Base-by-base conservation (phyloP, 2,329 filamentous ascomycete species). In the Paramyrothecium roridum region DNA sequence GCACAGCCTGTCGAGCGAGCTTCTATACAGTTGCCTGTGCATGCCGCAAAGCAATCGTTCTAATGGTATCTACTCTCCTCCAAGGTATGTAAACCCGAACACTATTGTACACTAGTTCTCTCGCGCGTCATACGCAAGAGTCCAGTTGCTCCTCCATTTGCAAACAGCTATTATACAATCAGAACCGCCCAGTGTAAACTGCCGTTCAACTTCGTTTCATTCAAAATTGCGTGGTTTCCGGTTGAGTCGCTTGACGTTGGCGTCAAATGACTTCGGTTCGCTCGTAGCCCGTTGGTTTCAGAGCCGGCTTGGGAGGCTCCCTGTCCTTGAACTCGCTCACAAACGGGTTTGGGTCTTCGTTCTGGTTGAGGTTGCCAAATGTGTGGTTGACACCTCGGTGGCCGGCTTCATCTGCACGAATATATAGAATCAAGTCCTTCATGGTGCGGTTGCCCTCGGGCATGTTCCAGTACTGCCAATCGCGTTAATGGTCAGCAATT, bases 361-460 rank as follows among this genome's bases (percentile, higher is more conserved):
- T 86, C 69, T 95, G 91, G 63, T 96, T 79, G 56, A 99, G 78
- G 69, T 98, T 98, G 52, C 89, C 86, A 46, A 99, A 75, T 0
- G 95, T 98, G 71, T 99, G 95, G 74, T 99, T 98, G 64, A 98
- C 93, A 67, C 96, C 95, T 34, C 95, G 83, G 68, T 96, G 92
- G 70, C 90, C 90, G 3, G 90, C 90, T 73, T 96, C 92, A 55
- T 93, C 90, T n/a, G 89, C 90, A 30, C 93, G 83, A 62, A 97
- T 90, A 70, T 98, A 97, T 52, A 95, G 76, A 52, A 98, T 80
- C 58, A 98, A 74, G 67, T 98, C 91, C 64, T 82, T 84, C 90
- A 99, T 96, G 2, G 86, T 90, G 23, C 87, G 83, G 56, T 88
- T 79, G 2, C 85, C 89, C 70, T 96, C 88, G 0, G 93, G 92